Evolutionary conservation across 345 rosid species (phyloP), one percentile per base, ranked within the genome.

Genomic region (Populus tremula): DNA sequence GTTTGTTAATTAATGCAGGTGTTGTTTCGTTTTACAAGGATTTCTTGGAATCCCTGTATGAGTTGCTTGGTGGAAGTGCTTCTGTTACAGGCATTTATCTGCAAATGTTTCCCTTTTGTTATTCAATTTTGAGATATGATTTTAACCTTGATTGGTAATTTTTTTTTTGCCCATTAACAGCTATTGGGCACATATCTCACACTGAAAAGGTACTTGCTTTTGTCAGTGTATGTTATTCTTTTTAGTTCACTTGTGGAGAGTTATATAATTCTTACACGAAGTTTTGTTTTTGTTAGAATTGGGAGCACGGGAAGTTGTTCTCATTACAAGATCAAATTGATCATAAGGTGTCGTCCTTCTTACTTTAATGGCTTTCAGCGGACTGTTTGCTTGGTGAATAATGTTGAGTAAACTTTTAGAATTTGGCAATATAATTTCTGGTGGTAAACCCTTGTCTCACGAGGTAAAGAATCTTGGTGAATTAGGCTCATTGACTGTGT

Each of bases 291-390:
- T 54, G 65, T 56, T 81, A 90, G 98, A 86, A 93, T 77, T 93
- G 93, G 94, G 95, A 87, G 78, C 73, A 71, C 16, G 91, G 94
- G 65, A 88, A 81, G 81, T 77, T 92, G 41, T 94, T 90, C 83
- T 90, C 97, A 14, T 82, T 94, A 69, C 94, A 89, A 77, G 91
- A 91, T 74, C 98, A 94, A 86, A 85, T 90, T 6, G 90, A 89
- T 73, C 97, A 94, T 74, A 94, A 93, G 97, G 98, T 90, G 67
- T 29, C 33, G 20, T 29, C 47, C 63, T 38, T 13, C 38, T 73
- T 63, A 21, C 70, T 31, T 23, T n/a, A 33, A 36, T 43, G 69
- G 36, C 38, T 56, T 77, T 18, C 36, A 77, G 35, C 35, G 33
- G 23, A 59, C 35, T 27, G n/a, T 17, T 62, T 13, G 5, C 68